Conservation (phyloP, 2,329 filamentous ascomycete genomes). For the Sporothrix protearum region DNA sequence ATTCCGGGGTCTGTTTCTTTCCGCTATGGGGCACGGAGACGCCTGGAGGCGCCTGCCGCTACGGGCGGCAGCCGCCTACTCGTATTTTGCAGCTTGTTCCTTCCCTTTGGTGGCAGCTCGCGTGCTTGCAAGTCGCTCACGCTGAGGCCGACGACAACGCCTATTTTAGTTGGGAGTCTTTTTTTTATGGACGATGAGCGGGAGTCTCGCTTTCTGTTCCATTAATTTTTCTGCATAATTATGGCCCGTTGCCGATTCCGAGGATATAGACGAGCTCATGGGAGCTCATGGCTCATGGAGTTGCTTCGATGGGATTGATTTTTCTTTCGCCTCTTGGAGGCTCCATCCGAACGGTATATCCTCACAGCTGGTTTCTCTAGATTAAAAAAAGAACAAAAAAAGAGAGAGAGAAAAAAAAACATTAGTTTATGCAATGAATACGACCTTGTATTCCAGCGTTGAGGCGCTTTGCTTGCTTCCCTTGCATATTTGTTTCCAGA, state of each 20-base stretch:
- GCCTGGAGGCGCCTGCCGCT: conserved; percentile 8
- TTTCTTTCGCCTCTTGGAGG: neutral
- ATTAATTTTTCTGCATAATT: neutral
- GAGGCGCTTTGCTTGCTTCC: neutral
- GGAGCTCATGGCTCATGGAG: neutral
- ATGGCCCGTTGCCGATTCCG: neutral
- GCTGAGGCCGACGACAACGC: neutral
- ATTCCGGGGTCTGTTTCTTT: neutral
- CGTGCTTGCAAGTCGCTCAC: neutral
- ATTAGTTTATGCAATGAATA: neutral
- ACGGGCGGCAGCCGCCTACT: conserved; percentile 1
- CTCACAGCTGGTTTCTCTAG: neutral
- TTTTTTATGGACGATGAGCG: neutral
- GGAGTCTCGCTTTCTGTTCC: neutral
- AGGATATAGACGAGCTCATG: neutral
- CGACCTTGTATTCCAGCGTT: neutral
- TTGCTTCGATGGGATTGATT: neutral
- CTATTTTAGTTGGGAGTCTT: neutral
- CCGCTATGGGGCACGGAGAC: neutral
- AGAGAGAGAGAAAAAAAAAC: too few relatives aligned
- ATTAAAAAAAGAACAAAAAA: too few relatives aligned
- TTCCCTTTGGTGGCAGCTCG: neutral
- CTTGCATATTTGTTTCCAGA: neutral
- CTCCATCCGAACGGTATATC: neutral
- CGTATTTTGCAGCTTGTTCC: neutral